Conservation (phyloP, 108 stramenopile genomes). For the Discostella stelligeroides region DNA sequence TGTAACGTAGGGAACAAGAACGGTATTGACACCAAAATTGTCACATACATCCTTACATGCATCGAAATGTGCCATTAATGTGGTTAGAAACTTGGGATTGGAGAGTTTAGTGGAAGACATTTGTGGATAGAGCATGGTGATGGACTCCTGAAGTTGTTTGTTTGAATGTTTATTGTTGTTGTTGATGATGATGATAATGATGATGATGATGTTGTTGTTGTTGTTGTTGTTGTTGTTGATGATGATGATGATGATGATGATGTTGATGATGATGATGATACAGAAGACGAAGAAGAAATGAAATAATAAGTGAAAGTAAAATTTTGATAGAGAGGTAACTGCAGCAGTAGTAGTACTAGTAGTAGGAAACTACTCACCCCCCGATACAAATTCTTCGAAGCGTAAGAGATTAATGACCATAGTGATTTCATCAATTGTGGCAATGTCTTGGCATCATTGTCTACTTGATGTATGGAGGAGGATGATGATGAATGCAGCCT, state of each 20-base stretch:
- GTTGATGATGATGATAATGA: no score
- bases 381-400: slow-evolving; percentile 58
- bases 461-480: not conserved
- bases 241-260: not conserved
- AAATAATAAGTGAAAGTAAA: no score
- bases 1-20: slow-evolving; percentile 57
- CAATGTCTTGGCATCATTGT: slow-evolving; percentile 54
- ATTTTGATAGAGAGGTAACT: no score
- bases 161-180: no score
- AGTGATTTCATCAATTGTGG: slow-evolving; percentile 69
- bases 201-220: no score
- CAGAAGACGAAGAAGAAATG: not conserved
- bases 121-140: slow-evolving; percentile 68
- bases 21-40: slow-evolving; percentile 73
- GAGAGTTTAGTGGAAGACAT: slow-evolving; percentile 56
- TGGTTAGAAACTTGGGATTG: slow-evolving; percentile 57
- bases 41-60: slow-evolving; percentile 89
- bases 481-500: not conserved
- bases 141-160: no score
- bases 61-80: slow-evolving; percentile 80
- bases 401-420: slow-evolving; percentile 71
- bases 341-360: no score
- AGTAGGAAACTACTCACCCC: no score
- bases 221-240: not conserved
- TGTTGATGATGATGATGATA: no score